Evolutionary conservation across 257 asterid species (phyloP).

Genomic region (Plectranthus barbatus): DNA sequence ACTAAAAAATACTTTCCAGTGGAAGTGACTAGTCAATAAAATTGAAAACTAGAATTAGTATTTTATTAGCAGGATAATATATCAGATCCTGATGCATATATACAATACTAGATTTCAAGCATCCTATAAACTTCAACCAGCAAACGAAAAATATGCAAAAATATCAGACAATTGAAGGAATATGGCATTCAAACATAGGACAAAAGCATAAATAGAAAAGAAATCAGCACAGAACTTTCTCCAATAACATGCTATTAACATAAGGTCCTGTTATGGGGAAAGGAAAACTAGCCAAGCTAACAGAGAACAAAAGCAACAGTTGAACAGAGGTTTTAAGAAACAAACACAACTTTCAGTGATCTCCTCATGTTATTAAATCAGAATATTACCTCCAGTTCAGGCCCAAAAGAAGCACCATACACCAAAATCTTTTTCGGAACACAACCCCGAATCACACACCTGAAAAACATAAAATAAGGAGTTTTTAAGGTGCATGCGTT

Average conservation of each 20-base stretch:
- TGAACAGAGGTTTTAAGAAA: not conserved
- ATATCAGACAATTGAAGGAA: not conserved
- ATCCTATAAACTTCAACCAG: no score
- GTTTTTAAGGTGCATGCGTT: no score
- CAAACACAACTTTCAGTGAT: not conserved
- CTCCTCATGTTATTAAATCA: not conserved
- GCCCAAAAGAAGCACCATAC: slow-evolving; percentile 91
- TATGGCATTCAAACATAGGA: not conserved
- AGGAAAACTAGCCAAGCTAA: not conserved
- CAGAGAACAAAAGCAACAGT: not conserved
- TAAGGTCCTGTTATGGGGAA: not conserved
- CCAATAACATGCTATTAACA: no score
- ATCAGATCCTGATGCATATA: not conserved
- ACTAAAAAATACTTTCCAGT: not conserved
- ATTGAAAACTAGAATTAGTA: not conserved
- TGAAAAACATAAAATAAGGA: slow-evolving; percentile 20
- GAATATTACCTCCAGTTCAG: slow-evolving; percentile 81
- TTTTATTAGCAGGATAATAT: not conserved
- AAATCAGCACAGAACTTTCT: no score
- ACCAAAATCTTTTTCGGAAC: slow-evolving; percentile 99
- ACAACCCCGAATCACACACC: slow-evolving; percentile 99
- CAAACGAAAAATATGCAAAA: no score
- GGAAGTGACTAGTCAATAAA: not conserved
- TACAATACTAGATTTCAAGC: no score
- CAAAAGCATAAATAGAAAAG: not conserved